Percentiles rank a stretch among this genome's conserved stretches.
Evolutionary conservation across 495 filamentous ascomycete species (phyloP).

Genomic region (Hypoxylon cercidicola): DNA sequence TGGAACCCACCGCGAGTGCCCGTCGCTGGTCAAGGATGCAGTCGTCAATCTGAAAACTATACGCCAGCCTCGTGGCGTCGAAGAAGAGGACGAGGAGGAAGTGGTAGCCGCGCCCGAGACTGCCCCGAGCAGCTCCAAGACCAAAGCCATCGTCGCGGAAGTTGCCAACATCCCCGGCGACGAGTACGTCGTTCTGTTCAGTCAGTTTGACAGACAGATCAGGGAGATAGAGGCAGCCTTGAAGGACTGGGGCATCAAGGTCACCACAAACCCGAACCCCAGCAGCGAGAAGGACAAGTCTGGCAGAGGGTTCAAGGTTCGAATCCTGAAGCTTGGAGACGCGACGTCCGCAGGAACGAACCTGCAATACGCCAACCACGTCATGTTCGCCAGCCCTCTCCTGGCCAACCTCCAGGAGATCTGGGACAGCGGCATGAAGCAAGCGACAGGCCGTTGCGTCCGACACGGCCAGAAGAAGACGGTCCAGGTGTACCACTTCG

Average conservation of each 20-base stretch:
- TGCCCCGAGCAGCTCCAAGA: no score
- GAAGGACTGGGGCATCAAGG: slow-evolving; percentile 16
- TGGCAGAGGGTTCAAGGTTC: slow-evolving; percentile 53
- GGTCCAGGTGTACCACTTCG: slow-evolving; percentile 77
- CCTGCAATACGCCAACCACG: slow-evolving; percentile 77
- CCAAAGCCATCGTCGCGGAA: no score
- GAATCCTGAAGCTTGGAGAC: slow-evolving; percentile 73
- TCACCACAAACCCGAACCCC: slow-evolving; percentile 9
- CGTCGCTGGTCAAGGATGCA: slow-evolving; percentile 17
- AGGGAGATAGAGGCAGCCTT: slow-evolving; percentile 40
- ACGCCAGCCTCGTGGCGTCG: no score
- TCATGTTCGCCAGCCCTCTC: slow-evolving; percentile 77
- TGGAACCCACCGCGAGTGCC: slow-evolving; percentile 1
- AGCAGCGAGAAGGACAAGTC: slow-evolving; percentile 13
- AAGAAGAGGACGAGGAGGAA: no score
- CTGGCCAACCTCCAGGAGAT: slow-evolving; percentile 60
- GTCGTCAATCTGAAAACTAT: no score
- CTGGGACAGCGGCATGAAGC: slow-evolving; percentile 70
- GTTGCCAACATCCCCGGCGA: slow-evolving; percentile 24
- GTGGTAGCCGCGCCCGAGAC: no score
- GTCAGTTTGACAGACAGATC: slow-evolving; percentile 41
- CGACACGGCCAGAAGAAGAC: slow-evolving; percentile 73
- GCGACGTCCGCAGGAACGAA: slow-evolving; percentile 78
- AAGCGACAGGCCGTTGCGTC: slow-evolving; percentile 75
- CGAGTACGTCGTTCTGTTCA: slow-evolving; percentile 49